Base-by-base conservation (phyloP, 805 yeast species). In the Saccharomycopsis javanensis region DNA sequence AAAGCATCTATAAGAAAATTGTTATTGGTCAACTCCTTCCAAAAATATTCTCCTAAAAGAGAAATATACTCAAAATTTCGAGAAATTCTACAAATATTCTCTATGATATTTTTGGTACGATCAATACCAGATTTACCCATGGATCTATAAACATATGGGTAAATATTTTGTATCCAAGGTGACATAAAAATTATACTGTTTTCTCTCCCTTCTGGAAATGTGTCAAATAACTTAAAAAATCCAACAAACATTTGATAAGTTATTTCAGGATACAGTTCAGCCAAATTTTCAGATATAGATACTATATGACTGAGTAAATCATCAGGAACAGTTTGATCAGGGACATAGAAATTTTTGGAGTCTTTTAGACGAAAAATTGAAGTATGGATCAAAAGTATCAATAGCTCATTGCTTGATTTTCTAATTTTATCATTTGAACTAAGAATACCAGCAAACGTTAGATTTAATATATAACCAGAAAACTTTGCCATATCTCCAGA, bases 121-220 rank as follows among this genome's bases (percentile, higher is more conserved):
- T 72, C 75, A 4, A 76, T 72, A 0, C 84, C 83, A n/a, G 25
- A n/a, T 8, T 35, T 11, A 23, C 13, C 16, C 1, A 23, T 23
- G 3, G 52, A 69, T 51, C 75, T 62, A 60, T 72, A 77, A n/a
- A 80, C 73, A 55, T 73, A 64, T n/a, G 68, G 69, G 62, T 77
- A 75, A 42, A 80, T 72, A 60, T 81, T 78, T 45, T 71, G 73
- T 20, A 80, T 70, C 83, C 85, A 81, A 1, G 85, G 84, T 1
- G 80, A 69, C 5, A 75, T 66, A 63, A 77, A 79, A 59, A 72
- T 65, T 15, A 78, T 68, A 1, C 51, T n/a, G 4, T 30, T 27
- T 8, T 51, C 48, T 27, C 25, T 51, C 18, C 16, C 13, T 15
- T 30, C 48, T 4, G 31, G 33, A n/a, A 37, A 30, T 16, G 50